A percentile compares a stretch with the other conserved stretches of the same genome.
Evolutionary conservation across 108 stramenopile genomes (phyloP).

Genomic region (Schizochytrium sp.): DNA sequence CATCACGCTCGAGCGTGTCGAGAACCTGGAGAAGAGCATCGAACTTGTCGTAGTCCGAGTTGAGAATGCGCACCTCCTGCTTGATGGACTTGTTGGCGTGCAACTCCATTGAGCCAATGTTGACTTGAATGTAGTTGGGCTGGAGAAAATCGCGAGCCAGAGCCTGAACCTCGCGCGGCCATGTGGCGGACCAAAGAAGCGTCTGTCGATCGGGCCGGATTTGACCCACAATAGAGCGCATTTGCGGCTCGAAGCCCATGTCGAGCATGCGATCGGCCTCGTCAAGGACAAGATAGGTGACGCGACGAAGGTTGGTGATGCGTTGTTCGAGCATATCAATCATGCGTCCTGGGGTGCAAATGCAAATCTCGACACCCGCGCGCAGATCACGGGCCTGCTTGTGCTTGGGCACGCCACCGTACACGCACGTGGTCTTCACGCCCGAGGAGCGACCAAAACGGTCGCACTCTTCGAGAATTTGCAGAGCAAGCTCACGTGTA

Average conservation of each 20-base stretch:
- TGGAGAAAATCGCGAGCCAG: slow-evolving; percentile 86
- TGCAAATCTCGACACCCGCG: slow-evolving; percentile 87
- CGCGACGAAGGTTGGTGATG: slow-evolving; percentile 84
- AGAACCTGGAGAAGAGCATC: slow-evolving; percentile 44
- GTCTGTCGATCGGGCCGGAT: slow-evolving; percentile 96
- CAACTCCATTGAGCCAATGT: slow-evolving; percentile 93
- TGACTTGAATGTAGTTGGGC: slow-evolving; percentile 77
- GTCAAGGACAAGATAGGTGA: slow-evolving; percentile 93
- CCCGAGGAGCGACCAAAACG: slow-evolving; percentile 85
- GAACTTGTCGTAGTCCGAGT: slow-evolving; percentile 22
- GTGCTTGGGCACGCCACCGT: slow-evolving; percentile 91
- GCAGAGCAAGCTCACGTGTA: slow-evolving; percentile 95
- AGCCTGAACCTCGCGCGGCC: slow-evolving; percentile 89
- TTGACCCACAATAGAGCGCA: slow-evolving; percentile 85
- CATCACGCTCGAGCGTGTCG: slow-evolving; percentile 65
- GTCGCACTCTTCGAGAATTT: slow-evolving; percentile 99
- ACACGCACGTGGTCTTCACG: slow-evolving; percentile 95
- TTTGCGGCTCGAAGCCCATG: slow-evolving; percentile 97
- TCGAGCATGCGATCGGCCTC: slow-evolving; percentile 95
- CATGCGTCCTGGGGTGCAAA: slow-evolving; percentile 95
- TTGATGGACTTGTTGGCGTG: slow-evolving; percentile 93
- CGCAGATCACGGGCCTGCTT: slow-evolving; percentile 56
- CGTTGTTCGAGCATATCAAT: slow-evolving; percentile 93
- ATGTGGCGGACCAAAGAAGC: slow-evolving; percentile 97
- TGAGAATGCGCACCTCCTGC: slow-evolving; percentile 73